A percentile compares a stretch with the other conserved stretches of the same genome.
These are phyloP conservation scores for Phlyctochytrium arcticum DNA, from an alignment of 192 early-diverging fungal species.

Conservation along the genomic window DNA sequence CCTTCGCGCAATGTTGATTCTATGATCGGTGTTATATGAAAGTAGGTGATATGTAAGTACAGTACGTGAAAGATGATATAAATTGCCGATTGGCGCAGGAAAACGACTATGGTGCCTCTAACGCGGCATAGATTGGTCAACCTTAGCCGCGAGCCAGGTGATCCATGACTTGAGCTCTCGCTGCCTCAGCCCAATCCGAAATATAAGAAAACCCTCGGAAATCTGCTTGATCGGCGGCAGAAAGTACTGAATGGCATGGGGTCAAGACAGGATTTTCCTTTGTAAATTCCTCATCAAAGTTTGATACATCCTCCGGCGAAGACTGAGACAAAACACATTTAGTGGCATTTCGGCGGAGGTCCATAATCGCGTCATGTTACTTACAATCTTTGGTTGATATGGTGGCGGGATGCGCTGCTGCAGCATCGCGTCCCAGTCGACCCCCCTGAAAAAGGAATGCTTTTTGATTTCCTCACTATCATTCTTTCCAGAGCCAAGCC, in stretches of 20 bases:
- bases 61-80: no score
- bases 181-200: slow-evolving; percentile 37
- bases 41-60: no score
- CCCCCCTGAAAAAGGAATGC: slow-evolving; percentile 91
- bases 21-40: no score
- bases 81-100: no score
- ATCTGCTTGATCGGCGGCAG: slow-evolving; percentile 82
- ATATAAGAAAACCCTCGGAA: slow-evolving; percentile 81
- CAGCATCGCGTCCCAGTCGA: slow-evolving; percentile 96
- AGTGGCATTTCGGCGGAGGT: not conserved
- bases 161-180: not conserved
- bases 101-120: no score
- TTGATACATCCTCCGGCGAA: slow-evolving; percentile 81
- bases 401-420: slow-evolving; percentile 84
- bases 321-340: slow-evolving; percentile 36
- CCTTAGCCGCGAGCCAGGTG: not conserved
- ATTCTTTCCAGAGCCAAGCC: slow-evolving; percentile 74
- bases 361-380: slow-evolving; percentile 8
- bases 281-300: slow-evolving; percentile 99
- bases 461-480: slow-evolving; percentile 93
- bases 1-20: no score
- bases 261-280: slow-evolving; percentile 88
- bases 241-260: slow-evolving; percentile 80
- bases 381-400: slow-evolving; percentile 82
- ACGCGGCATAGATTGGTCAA: no score